These are phyloP conservation scores for Saraca asoca DNA, from an alignment of 331 rosid species.

Conservation along the genomic window DNA sequence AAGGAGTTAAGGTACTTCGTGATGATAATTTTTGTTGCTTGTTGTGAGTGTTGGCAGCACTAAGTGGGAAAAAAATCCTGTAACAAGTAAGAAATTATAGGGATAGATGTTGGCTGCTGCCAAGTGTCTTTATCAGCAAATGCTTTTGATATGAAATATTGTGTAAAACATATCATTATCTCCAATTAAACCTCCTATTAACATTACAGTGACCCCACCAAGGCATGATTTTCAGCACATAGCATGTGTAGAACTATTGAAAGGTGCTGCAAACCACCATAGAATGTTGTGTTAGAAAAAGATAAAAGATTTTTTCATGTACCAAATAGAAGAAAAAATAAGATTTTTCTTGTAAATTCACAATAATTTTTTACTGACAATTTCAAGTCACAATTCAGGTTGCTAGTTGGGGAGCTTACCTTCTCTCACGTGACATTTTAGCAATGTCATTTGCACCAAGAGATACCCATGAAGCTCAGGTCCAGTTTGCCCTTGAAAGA, in stretches of 20 bases:
- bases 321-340: neutral
- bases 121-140: too few relatives aligned
- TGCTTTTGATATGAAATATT: neutral
- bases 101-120: too few relatives aligned
- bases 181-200: neutral
- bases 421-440: slow-evolving; percentile 72
- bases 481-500: slow-evolving; percentile 93
- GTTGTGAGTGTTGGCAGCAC: too few relatives aligned
- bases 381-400: slow-evolving; percentile 51
- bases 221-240: slow-evolving; percentile 3
- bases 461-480: slow-evolving; percentile 92
- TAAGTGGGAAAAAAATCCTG: too few relatives aligned
- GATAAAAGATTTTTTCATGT: too few relatives aligned
- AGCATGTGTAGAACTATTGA: slow-evolving; percentile 5
- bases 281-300: neutral
- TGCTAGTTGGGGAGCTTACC: slow-evolving; percentile 96
- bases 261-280: neutral
- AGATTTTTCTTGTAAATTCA: neutral
- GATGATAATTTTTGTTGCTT: too few relatives aligned
- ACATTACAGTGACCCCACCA: neutral
- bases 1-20: too few relatives aligned
- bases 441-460: slow-evolving; percentile 92
- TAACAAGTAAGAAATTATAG: too few relatives aligned
- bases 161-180: neutral
- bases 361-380: neutral